phyloP scores from a whole-genome alignment of 2,329 filamentous ascomycete species.

The Sclerotinia spermophila region DNA sequence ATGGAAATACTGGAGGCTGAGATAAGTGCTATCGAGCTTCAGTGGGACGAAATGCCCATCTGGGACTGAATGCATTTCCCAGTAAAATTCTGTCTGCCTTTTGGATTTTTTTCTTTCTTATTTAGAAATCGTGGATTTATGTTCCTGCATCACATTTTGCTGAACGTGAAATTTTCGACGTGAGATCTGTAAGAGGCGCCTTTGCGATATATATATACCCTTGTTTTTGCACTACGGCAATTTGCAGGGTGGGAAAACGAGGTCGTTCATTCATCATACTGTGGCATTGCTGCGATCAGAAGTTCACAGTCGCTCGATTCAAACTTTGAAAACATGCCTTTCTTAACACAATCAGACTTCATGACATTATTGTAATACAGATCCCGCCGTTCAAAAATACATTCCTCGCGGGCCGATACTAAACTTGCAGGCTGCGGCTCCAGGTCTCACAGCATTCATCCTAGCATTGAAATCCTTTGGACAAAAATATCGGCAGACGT shows the following conservation, averaged over 20 bases:
- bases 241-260: background rate
- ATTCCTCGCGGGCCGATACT: constrained; percentile 2
- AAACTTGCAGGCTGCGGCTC: background rate
- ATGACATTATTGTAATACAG: background rate
- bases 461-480: background rate
- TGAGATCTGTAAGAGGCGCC: background rate
- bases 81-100: constrained; percentile 4
- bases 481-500: background rate
- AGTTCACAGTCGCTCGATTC: background rate
- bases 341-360: background rate
- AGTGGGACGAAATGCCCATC: constrained; percentile 7
- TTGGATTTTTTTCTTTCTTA: background rate
- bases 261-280: background rate
- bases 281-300: background rate
- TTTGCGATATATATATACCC: constrained; percentile 7
- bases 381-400: background rate
- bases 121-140: background rate
- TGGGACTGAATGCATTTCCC: constrained; percentile 16
- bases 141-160: background rate
- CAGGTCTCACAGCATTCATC: constrained; percentile 2
- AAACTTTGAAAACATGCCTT: background rate
- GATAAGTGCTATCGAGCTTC: constrained; percentile 13
- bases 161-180: background rate
- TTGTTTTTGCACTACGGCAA: background rate
- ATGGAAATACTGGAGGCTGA: constrained; percentile 22